Evolutionary conservation across 805 yeast species (phyloP), one percentile per base, ranked within the genome.

Genomic region (Candida insectorum): DNA sequence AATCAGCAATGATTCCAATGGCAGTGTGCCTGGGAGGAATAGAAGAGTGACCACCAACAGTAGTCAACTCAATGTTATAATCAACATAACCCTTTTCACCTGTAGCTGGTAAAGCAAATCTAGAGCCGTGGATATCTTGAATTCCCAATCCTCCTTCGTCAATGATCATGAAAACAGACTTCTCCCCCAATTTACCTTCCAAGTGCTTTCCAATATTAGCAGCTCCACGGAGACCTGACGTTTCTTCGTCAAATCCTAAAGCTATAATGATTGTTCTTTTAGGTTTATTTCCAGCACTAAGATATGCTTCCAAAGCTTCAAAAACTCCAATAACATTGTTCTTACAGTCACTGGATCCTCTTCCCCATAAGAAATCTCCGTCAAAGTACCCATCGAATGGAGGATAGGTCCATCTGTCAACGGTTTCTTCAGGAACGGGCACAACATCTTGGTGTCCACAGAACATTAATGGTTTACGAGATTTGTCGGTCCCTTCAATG

Each of bases 361-460:
- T 73, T 5, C 95, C 95, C 72, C 79, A 84, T 4, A 87, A 47
- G 26, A 52, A 60, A 24, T 68, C 61, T 9, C 86, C 87, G 47
- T 86, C 94, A 51, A 63, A 83, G 46, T 69, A 63, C 2, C 65
- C 68, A 12, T 48, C 54, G 39, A 77, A 82, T 6, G 95, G 94
- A 7, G 79, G 79, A 51, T 75, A 66, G 1, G 62, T 60, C 94
- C 94, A 85, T 36, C 73, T 63, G 18, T 52, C 54, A 32, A 67
- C 55, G 0, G 87, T 77, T 17, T 71, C 74, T 10, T 56, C 53
- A 44, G 77, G 82, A 9, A 83, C 81, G 1, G 95, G 94, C 15
- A 85, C 95, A 4, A 81, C 86, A 49, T 85, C 94, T 55, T 75
- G 81, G 52, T 85, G 94, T 0, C 89, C 89, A 52, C 79, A 74